These are phyloP conservation scores for Bassia scoparia DNA, from an alignment of 148 eudicot genomes.

Conservation along the genomic window DNA sequence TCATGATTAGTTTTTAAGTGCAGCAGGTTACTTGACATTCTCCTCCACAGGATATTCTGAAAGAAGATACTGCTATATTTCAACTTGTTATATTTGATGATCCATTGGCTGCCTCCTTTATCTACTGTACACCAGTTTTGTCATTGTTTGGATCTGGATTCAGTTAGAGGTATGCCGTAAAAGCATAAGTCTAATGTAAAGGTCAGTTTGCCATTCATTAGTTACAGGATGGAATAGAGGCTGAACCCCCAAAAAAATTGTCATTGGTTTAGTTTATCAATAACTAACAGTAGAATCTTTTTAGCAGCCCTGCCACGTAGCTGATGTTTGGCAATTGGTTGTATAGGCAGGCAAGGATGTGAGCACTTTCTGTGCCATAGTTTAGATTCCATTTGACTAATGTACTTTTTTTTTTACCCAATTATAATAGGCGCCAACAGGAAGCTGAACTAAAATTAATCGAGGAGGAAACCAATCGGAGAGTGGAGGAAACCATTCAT, in stretches of 20 bases:
- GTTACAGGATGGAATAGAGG: conserved; percentile 26
- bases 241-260: conserved; percentile 10
- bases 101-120: conserved; percentile 88
- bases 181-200: conserved; percentile 61
- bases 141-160: conserved; percentile 94
- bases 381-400: conserved; percentile 30
- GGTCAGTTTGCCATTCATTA: conserved; percentile 58
- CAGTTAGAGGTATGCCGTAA: conserved; percentile 96
- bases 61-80: conserved; percentile 86
- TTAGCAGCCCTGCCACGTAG: conserved; percentile 22
- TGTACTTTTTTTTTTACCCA: conserved; percentile 19
- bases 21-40: conserved; percentile 77
- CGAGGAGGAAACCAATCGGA: conserved; percentile 85
- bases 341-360: conserved; percentile 23
- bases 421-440: conserved; percentile 72
- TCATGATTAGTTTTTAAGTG: conserved; percentile 65
- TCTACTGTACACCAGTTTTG: conserved; percentile 93
- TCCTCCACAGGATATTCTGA: conserved; percentile 85
- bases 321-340: conserved; percentile 19
- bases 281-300: background rate
- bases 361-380: conserved; percentile 13
- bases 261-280: conserved; percentile 6
- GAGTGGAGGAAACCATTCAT: conserved; percentile 75
- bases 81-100: conserved; percentile 88
- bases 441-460: conserved; percentile 77